Conservation (phyloP, 2,329 filamentous ascomycete genomes). For the Pseudogymnoascus sp. region DNA sequence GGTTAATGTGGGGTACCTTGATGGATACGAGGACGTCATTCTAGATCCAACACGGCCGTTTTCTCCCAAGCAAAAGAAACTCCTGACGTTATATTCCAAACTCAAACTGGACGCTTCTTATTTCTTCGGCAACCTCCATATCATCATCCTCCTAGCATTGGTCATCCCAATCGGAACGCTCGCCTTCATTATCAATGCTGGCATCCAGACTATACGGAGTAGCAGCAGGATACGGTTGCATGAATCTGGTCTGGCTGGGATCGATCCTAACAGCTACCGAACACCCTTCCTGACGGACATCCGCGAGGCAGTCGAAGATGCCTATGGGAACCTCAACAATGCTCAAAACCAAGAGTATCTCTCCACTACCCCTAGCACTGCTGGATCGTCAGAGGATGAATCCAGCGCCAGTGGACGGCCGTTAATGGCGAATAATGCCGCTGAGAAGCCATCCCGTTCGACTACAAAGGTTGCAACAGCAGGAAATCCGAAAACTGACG, state of each 20-base stretch:
- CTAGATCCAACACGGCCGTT: conserved; percentile 62
- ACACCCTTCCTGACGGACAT: conserved; percentile 70
- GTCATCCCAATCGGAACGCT: conserved; percentile 61
- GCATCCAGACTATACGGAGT: conserved; percentile 69
- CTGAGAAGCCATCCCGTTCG: neutral
- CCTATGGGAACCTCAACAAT: conserved; percentile 66
- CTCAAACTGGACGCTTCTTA: conserved; percentile 48
- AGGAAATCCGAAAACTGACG: conserved; percentile 33
- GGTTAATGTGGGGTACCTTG: conserved; percentile 64
- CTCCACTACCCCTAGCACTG: conserved; percentile 28
- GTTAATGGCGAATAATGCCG: neutral
- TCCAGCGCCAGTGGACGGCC: neutral
- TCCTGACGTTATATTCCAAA: conserved; percentile 18
- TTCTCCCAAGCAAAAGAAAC: conserved; percentile 30
- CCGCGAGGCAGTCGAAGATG: conserved; percentile 55
- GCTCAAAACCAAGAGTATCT: conserved; percentile 67
- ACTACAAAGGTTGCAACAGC: too few species aligned
- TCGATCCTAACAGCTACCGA: conserved; percentile 64
- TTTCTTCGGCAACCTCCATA: conserved; percentile 40
- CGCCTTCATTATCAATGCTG: conserved; percentile 68
- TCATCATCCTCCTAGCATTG: neutral
- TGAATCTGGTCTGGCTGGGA: conserved; percentile 60
- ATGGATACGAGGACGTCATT: conserved; percentile 68
- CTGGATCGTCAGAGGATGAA: neutral
- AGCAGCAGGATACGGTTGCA: conserved; percentile 68